Base-by-base conservation (phyloP, 108 stramenopile species). In the Aurantiochytrium sp. region DNA sequence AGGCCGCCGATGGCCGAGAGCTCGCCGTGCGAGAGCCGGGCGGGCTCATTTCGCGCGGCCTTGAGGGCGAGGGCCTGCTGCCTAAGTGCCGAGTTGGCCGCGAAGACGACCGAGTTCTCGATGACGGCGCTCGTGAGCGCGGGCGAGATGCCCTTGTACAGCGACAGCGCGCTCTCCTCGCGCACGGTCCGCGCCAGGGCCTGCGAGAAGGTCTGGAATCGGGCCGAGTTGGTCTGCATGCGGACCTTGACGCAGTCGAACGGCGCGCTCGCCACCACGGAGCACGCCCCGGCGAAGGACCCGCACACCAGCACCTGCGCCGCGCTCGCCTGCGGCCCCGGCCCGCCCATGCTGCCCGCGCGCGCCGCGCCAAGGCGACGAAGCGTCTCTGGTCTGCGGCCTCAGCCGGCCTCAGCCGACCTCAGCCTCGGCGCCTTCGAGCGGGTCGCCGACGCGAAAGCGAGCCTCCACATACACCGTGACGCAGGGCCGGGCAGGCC, bases 31-130 rank as follows among this genome's bases (percentile, higher is more conserved):
- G 86, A 41, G 3, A 89, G 48, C 4, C 4, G 19, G 12, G 41
- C 3, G 42, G 73, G 12, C 12, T 81, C 73, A 12, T 30, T 30
- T 48, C 42, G 12, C n/a, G 39, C 12, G 39, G 45, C 42, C 30
- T 81, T 81, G 45, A 48, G 73, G 6, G n/a, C 42, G 39, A 81
- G 42, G 19, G 45, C 42, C 30, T 81, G 73, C 45, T 81, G 39
- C 6, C 45, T 12, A 27, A 89, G 12, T 5, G 4, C 55, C n/a
- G 85, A 81, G 39, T 89, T 89, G 19, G 89, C 86, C 17, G 55
- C 59, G 48, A 89, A 89, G 6, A 89, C 68, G 17, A 89, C 89
- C 5, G 89, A 65, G 68, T 89, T 89, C 53, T 89, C 89, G 12
- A 89, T 65, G 32, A 86, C 52, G 0, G 89, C 89, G 21, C 55